These are phyloP conservation scores for Euphorbia neoarborescens DNA, from an alignment of 441 rosid species.

Conservation along the genomic window DNA sequence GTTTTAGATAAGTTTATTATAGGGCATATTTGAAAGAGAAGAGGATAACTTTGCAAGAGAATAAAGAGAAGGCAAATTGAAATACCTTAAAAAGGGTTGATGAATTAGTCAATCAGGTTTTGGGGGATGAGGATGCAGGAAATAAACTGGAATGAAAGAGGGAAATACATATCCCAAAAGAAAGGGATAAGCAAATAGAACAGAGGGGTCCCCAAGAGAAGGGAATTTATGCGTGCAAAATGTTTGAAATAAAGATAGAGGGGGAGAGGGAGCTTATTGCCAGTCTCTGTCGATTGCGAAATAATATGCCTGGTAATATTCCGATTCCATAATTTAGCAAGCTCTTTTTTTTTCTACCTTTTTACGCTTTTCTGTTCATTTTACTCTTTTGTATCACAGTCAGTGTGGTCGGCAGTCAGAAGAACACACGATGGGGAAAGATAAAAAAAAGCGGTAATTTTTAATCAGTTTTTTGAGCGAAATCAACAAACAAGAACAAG, in stretches of 20 bases:
- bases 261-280: too few species aligned
- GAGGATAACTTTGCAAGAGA: background rate
- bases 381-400: too few species aligned
- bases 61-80: background rate
- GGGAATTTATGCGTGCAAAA: conserved; percentile 7
- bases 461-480: too few species aligned
- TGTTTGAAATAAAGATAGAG: background rate
- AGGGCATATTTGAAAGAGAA: background rate
- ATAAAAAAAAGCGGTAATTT: too few species aligned
- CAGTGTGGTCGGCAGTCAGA: too few species aligned
- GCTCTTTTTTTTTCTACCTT: too few species aligned
- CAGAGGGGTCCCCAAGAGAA: background rate
- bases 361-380: background rate
- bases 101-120: background rate
- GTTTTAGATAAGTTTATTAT: background rate
- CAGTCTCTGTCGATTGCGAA: conserved; percentile 4
- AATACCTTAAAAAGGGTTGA: background rate
- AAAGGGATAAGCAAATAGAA: background rate
- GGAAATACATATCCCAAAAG: background rate
- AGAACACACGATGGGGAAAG: too few species aligned
- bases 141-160: too few species aligned
- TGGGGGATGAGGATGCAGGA: background rate
- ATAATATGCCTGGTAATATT: background rate
- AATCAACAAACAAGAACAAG: too few species aligned
- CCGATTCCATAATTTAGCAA: background rate